Evolutionary conservation across 148 eudicot species (phyloP).

Genomic region (Linanthus parryae): DNA sequence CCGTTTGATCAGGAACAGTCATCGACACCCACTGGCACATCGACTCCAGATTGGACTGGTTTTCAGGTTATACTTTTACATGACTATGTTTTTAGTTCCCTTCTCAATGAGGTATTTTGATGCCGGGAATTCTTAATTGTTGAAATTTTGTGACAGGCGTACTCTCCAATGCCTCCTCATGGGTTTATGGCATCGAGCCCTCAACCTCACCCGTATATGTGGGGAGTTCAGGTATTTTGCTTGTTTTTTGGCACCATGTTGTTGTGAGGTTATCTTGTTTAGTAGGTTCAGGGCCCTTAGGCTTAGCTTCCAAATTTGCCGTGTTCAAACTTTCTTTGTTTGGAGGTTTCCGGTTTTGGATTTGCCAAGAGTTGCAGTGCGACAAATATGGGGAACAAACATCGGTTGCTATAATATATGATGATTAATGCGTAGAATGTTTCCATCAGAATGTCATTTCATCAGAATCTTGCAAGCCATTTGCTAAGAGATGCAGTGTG

Average conservation of each 20-base stretch:
- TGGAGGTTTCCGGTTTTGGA: not conserved
- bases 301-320: not conserved
- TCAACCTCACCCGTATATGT: conserved; percentile 98
- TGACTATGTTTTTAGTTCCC: not conserved
- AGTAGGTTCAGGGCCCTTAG: not conserved
- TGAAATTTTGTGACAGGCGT: conserved; percentile 52
- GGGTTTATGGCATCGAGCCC: conserved; percentile 85
- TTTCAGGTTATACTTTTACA: conserved; percentile 62
- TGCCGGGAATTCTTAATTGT: conserved; percentile 2
- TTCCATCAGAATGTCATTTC: no score
- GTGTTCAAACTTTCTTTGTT: not conserved
- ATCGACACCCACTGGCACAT: conserved; percentile 45
- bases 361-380: not conserved
- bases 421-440: no score
- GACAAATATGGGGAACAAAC: not conserved
- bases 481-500: no score
- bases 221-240: conserved; percentile 99
- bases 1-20: conserved; percentile 56
- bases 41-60: conserved; percentile 89
- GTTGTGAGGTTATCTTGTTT: not conserved
- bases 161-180: conserved; percentile 93
- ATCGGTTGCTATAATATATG: not conserved
- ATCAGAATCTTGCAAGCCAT: no score
- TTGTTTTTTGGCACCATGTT: not conserved
- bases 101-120: conserved; percentile 4